phyloP scores from a whole-genome alignment of 345 rosid genomes.

The Camelina neglecta region DNA sequence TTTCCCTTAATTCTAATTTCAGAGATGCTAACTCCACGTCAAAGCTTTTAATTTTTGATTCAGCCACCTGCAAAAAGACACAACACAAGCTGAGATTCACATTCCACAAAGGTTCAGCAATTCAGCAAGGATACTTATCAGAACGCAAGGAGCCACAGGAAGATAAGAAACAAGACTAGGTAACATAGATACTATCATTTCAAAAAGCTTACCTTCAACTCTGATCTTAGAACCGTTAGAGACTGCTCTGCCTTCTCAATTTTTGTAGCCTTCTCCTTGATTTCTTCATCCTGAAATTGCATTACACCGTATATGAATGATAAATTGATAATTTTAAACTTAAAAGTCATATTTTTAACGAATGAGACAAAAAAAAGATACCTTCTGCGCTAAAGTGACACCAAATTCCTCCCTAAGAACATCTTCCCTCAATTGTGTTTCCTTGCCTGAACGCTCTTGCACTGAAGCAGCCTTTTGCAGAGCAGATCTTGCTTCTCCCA shows the following conservation, averaged over 20 bases:
- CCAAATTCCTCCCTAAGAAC: conserved; percentile 77
- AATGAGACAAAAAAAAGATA: conserved; percentile 37
- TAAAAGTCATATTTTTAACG: background rate
- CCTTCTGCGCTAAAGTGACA: conserved; percentile 70
- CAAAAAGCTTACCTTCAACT: conserved; percentile 71
- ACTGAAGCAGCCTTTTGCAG: conserved; percentile 88
- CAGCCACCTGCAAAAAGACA: conserved; percentile 74
- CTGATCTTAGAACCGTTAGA: conserved; percentile 75
- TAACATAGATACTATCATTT: conserved; percentile 11
- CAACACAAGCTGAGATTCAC: conserved; percentile 26
- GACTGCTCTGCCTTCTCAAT: conserved; percentile 83
- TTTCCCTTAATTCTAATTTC: conserved; percentile 61
- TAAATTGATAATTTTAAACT: background rate
- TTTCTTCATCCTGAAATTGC: conserved; percentile 78
- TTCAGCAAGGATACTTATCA: conserved; percentile 18
- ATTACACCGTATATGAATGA: conserved; percentile 19
- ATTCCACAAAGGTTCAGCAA: conserved; percentile 5
- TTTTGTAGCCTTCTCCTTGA: conserved; percentile 67
- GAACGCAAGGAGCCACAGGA: background rate
- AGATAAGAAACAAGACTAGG: conserved; percentile 15
- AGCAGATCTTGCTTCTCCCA: conserved; percentile 89
- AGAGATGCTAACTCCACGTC: conserved; percentile 67
- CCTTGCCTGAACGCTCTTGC: conserved; percentile 81
- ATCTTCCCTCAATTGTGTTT: conserved; percentile 87
- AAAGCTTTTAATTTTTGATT: conserved; percentile 79